A percentile compares a stretch with the other conserved stretches of the same genome.
Evolutionary conservation across 2,329 filamentous ascomycete species (phyloP).

Genomic region (Apiospora malaysiana): DNA sequence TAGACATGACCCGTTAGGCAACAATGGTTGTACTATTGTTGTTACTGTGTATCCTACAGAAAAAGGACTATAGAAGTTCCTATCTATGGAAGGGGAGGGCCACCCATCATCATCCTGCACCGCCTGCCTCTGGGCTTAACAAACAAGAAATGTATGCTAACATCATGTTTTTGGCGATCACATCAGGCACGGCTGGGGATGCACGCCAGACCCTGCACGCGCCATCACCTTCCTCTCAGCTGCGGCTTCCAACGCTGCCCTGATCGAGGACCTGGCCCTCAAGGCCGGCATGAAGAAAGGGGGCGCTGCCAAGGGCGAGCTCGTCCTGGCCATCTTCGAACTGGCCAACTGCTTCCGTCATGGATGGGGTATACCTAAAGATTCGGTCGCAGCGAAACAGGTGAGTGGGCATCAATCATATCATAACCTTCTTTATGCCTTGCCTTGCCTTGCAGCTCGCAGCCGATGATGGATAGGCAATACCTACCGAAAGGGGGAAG

Average conservation of each 20-base stretch:
- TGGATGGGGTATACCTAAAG: slow-evolving; percentile 89
- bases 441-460: not conserved
- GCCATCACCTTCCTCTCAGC: slow-evolving; percentile 86
- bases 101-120: not conserved
- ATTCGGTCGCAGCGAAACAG: slow-evolving; percentile 82
- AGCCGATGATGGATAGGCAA: not conserved
- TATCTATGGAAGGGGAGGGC: not conserved
- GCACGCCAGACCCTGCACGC: slow-evolving; percentile 70
- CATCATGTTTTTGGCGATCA: slow-evolving; percentile 9
- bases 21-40: not conserved
- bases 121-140: not conserved
- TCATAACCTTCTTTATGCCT: not conserved
- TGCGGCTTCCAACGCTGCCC: slow-evolving; percentile 88
- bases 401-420: slow-evolving; percentile 46
- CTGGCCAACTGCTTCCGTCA: slow-evolving; percentile 91
- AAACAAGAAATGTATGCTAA: not conserved
- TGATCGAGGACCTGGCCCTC: slow-evolving; percentile 84
- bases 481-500: not conserved
- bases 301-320: slow-evolving; percentile 92
- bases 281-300: slow-evolving; percentile 90
- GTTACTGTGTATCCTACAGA: not conserved
- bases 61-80: not conserved
- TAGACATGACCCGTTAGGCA: not conserved
- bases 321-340: slow-evolving; percentile 96
- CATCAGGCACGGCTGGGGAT: slow-evolving; percentile 90